Percentiles rank a stretch among this genome's conserved stretches.
Evolutionary conservation across 306 rosid genomes (phyloP).

Genomic region (Calophaca sinica): DNA sequence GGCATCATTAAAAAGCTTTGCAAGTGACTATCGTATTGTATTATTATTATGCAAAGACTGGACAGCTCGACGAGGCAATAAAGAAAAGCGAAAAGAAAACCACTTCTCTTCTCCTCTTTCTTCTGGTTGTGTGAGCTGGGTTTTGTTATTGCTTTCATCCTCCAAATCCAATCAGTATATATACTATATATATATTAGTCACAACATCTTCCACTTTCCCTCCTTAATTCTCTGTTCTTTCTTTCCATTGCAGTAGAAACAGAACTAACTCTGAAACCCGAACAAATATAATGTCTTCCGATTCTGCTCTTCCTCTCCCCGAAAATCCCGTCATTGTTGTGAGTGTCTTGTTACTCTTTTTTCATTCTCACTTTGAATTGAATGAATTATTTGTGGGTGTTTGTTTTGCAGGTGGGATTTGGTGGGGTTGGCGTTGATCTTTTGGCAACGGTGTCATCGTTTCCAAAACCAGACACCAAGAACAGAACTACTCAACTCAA

Average conservation of each 20-base stretch:
- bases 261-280: not conserved
- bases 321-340: conserved; percentile 69
- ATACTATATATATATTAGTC: no score
- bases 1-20: no score
- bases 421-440: conserved; percentile 69
- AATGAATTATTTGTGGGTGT: no score
- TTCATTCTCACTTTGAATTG: not conserved
- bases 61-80: no score
- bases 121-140: no score
- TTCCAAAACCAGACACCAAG: conserved; percentile 82
- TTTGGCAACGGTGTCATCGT: conserved; percentile 68
- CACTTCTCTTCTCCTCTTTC: no score
- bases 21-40: no score
- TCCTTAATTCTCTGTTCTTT: not conserved
- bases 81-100: no score
- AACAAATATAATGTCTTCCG: conserved; percentile 51
- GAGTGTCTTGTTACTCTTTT: conserved; percentile 28
- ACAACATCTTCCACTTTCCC: no score
- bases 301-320: conserved; percentile 55
- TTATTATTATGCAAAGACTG: no score
- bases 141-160: no score
- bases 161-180: no score
- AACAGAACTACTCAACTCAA: conserved; percentile 73
- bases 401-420: conserved; percentile 67
- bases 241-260: not conserved